These are phyloP conservation scores for Vitis rupestris DNA, from an alignment of 164 flowering plant species.

Conservation along the genomic window DNA sequence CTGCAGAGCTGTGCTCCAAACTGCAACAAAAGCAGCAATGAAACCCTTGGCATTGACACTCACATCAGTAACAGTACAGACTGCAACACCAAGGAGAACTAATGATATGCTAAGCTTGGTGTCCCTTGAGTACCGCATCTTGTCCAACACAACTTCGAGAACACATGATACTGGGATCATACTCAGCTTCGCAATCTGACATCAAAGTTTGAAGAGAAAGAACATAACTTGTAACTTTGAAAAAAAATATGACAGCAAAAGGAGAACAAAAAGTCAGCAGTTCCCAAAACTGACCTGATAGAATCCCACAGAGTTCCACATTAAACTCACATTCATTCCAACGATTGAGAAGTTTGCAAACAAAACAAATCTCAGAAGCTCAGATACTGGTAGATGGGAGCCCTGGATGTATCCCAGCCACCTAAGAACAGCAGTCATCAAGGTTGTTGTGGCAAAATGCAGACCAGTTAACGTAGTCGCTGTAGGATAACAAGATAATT, in stretches of 20 bases:
- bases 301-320: conserved; percentile 95
- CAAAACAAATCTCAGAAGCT: conserved; percentile 70
- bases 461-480: conserved; percentile 93
- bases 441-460: conserved; percentile 84
- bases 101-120: conserved; percentile 79
- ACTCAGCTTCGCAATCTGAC: conserved; percentile 88
- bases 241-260: background rate
- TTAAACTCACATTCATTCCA: conserved; percentile 91
- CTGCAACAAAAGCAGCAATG: conserved; percentile 76
- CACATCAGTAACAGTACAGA: conserved; percentile 90
- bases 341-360: conserved; percentile 92
- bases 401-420: conserved; percentile 82
- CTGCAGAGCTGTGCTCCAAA: conserved; percentile 88
- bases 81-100: conserved; percentile 87
- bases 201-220: conserved; percentile 1
- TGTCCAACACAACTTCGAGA: conserved; percentile 71
- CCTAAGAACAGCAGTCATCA: conserved; percentile 62
- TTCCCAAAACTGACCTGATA: conserved; percentile 60
- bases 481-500: conserved; percentile 32
- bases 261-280: background rate
- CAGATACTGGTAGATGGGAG: conserved; percentile 67
- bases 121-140: conserved; percentile 76
- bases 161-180: conserved; percentile 90
- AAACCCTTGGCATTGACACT: conserved; percentile 81
- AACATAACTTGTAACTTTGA: background rate